Percentiles rank a stretch among this genome's conserved stretches.
Conservation (phyloP, 495 filamentous ascomycete species). For the Penicillium odoratum region DNA sequence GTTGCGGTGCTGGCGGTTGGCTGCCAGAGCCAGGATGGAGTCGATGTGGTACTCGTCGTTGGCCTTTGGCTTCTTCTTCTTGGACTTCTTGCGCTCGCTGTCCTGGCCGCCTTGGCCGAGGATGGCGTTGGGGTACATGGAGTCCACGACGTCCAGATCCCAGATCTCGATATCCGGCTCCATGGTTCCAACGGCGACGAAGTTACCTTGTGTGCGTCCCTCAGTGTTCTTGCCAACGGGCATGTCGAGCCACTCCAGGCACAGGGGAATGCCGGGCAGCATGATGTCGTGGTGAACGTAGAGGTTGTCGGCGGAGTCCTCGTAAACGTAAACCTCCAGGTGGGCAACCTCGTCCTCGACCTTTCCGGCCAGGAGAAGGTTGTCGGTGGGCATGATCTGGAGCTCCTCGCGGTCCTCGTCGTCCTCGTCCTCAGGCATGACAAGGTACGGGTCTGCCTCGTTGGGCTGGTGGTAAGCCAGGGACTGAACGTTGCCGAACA, state of each 20-base stretch:
- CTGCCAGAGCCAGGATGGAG: constrained; percentile 83
- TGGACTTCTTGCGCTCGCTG: constrained; percentile 61
- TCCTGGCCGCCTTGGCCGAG: constrained; percentile 78
- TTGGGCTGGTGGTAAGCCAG: constrained; percentile 91
- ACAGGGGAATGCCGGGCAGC: constrained; percentile 94
- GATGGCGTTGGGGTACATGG: constrained; percentile 97
- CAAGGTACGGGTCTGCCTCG: constrained; percentile 94
- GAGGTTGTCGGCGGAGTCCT: constrained; percentile 89
- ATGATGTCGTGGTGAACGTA: constrained; percentile 99
- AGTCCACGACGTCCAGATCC: constrained; percentile 93
- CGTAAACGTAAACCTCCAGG: constrained; percentile 96
- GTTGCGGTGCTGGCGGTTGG: constrained; percentile 89
- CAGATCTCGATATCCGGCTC: constrained; percentile 98
- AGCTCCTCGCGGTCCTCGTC: constrained; percentile 92
- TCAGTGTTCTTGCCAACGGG: constrained; percentile 69
- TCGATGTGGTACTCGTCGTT: constrained; percentile 95
- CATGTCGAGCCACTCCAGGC: constrained; percentile 91
- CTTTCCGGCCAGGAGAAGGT: constrained; percentile 86
- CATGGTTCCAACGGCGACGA: constrained; percentile 93
- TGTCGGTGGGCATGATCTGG: constrained; percentile 89
- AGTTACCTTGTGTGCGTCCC: constrained; percentile 67
- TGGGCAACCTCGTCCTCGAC: constrained; percentile 96
- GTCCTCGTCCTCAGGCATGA: constrained; percentile 70
- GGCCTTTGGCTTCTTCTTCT: constrained; percentile 79
- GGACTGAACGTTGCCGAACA: constrained; percentile 93